Evolutionary conservation across 1,284 basidiomycete species (phyloP), one percentile per base, ranked within the genome.

Genomic region (Rhodotorula glutinis): DNA sequence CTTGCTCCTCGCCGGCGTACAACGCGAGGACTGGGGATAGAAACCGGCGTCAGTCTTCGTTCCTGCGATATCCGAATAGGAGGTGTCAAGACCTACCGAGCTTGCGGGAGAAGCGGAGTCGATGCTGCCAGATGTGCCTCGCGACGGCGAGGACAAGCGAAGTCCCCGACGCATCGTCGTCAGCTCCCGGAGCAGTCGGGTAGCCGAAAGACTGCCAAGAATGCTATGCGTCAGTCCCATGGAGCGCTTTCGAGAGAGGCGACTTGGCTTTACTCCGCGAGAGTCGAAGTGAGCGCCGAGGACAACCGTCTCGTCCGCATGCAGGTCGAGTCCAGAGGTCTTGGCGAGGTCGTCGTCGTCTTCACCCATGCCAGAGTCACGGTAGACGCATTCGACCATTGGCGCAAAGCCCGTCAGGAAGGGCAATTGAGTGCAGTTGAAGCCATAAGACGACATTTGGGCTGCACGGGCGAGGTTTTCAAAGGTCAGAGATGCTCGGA

Each of bases 1-100:
- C 79, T 67, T 79, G 79, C 62, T 79, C 79, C 54, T 79, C 79
- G 19, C 78, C 78, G 0, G 72, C 64, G 60, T 79, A 79, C n/a
- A 74, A 73, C 38, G 76, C 72, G 27, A 79, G 70, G n/a, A 75
- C 73, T 59, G 57, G 17, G 13, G 13, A 13, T 11, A 51, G 10
- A 21, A 11, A 4, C 14, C 8, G 43, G 17, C 13, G 33, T 10
- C 30, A 17, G n/a, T 11, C 33, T 11, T 38, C 33, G 33, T 38
- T 11, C 16, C 2, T 10, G 19, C n/a, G n/a, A 27, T 14, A 23
- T 38, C 21, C 23, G 53, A 38, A 21, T 25, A 17, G 8, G 2
- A 17, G 17, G 4, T 13, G 27, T 3, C 7, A 4, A 27, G 10
- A 59, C 57, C 10, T 19, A 59, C 57, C 57, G 40, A 79, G 62